Conservation (phyloP, 2,329 filamentous ascomycete species). For the Trichoderma endophyticum region DNA sequence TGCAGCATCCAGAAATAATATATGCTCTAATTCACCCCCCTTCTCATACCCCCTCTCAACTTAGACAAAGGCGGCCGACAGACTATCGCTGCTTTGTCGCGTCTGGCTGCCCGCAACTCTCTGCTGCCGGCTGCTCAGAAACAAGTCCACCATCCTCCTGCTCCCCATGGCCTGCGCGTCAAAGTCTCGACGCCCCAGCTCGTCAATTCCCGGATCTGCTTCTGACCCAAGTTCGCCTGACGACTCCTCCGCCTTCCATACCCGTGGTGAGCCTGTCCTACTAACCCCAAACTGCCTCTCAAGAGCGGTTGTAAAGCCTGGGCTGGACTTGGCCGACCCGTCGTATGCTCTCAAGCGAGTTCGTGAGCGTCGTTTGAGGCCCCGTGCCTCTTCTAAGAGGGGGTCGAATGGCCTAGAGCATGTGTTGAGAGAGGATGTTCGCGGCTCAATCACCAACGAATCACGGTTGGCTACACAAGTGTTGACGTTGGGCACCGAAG, state of each 20-base stretch:
- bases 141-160: constrained; percentile 53
- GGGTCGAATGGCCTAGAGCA: constrained; percentile 20
- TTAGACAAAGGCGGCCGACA: constrained; percentile 34
- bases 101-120: constrained; percentile 36
- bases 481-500: constrained; percentile 27
- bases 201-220: background rate
- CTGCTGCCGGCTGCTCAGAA: constrained; percentile 48
- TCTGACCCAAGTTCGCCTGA: background rate
- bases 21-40: background rate
- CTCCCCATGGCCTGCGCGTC: constrained; percentile 42
- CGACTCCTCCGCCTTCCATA: constrained; percentile 8
- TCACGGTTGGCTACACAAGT: background rate
- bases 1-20: background rate
- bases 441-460: constrained; percentile 15
- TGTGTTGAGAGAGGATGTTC: constrained; percentile 29
- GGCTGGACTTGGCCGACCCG: constrained; percentile 30
- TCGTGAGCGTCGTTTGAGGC: constrained; percentile 24
- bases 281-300: constrained; percentile 23
- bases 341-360: constrained; percentile 22
- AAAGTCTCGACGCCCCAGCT: constrained; percentile 11
- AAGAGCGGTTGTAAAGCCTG: constrained; percentile 25
- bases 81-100: constrained; percentile 27
- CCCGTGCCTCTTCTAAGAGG: constrained; percentile 22
- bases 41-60: background rate
- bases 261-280: constrained; percentile 24